A percentile compares a stretch with the other conserved stretches of the same genome.
These are phyloP conservation scores for Calocybe gangraenosa DNA, from an alignment of 768 basidiomycete species.

Conservation along the genomic window DNA sequence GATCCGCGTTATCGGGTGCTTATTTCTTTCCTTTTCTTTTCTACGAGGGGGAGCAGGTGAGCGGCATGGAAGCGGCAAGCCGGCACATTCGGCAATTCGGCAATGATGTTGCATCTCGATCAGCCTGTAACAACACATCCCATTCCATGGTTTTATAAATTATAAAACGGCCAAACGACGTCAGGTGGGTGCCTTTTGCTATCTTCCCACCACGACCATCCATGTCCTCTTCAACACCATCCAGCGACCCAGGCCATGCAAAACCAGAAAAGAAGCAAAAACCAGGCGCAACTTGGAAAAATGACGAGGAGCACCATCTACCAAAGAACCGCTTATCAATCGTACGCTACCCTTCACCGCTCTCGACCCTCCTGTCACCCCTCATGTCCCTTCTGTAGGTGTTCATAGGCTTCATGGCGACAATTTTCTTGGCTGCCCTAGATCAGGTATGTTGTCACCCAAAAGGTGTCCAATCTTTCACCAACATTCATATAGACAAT, in stretches of 20 bases:
- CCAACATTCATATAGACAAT: conserved; percentile 42
- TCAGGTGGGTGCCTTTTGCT: conserved; percentile 8
- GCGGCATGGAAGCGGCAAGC: conserved; percentile 22
- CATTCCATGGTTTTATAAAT: conserved; percentile 3
- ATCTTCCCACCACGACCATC: conserved; percentile 4
- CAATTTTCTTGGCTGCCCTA: conserved; percentile 48
- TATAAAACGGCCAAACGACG: conserved; percentile 12
- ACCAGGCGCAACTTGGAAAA: conserved; percentile 53
- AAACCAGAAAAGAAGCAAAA: conserved; percentile 20
- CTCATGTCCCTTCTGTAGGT: conserved; percentile 27
- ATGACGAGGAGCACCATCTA: conserved; percentile 49
- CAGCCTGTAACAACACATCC: conserved; percentile 5
- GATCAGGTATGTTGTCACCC: conserved; percentile 45
- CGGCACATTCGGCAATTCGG: conserved; percentile 16
- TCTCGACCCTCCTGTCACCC: neutral
- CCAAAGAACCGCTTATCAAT: conserved; percentile 48
- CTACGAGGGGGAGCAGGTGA: no score
- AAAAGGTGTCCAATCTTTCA: neutral
- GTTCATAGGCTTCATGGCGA: conserved; percentile 41
- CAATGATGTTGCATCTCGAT: conserved; percentile 13
- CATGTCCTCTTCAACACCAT: conserved; percentile 16
- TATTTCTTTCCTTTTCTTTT: no score
- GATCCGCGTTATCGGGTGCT: neutral
- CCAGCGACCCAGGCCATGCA: conserved; percentile 10
- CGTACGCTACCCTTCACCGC: conserved; percentile 24